Base-by-base conservation (phyloP, 2,329 filamentous ascomycete species). In the Neobulgaria alba region DNA sequence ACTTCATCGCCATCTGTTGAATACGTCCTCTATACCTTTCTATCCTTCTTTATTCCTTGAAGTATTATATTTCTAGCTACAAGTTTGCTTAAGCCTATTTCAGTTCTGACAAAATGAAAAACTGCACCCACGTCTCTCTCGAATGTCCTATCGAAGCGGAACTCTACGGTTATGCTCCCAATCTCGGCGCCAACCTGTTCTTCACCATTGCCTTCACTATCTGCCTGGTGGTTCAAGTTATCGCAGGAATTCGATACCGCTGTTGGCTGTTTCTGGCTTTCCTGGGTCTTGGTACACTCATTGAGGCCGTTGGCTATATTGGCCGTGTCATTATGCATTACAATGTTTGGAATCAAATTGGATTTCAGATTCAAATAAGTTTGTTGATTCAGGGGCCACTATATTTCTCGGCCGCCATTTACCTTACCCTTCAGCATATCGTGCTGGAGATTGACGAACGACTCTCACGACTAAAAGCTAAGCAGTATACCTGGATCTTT, bases 321-420 rank as follows among this genome's bases (percentile, higher is more conserved):
- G 70, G 69, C n/a, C 70, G 75, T 36, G 60, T 70, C 18, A 63
- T 69, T 12, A 64, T 79, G 40, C 58, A 68, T 53, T 30, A 57
- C 3, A 55, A 79, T 61, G 73, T 74, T 2, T 40, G 43, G 32
- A 16, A 32, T 42, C 10, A 4, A 69, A 29, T 40, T 4, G 54
- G 45, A 10, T 56, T 53, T 61, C 61, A 76, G 58, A 67, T 73
- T 32, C 72, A 79, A 49, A 73, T 73, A 20, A 46, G 42, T 29
- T 54, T 50, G 35, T 30, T 55, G 14, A 5, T 16, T 33, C 18
- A 10, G 33, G 35, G 47, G 2, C 53, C 55, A 5, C 75, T 74
- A 21, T 68, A 79, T 44, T 64, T 78, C 58, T 77, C 75, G 61
- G 73, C 75, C 44, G 69, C 39, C 54, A 70, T 80, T 58, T 81